Base-by-base conservation (phyloP, 805 yeast genomes). In the Lachancea meyersii region DNA sequence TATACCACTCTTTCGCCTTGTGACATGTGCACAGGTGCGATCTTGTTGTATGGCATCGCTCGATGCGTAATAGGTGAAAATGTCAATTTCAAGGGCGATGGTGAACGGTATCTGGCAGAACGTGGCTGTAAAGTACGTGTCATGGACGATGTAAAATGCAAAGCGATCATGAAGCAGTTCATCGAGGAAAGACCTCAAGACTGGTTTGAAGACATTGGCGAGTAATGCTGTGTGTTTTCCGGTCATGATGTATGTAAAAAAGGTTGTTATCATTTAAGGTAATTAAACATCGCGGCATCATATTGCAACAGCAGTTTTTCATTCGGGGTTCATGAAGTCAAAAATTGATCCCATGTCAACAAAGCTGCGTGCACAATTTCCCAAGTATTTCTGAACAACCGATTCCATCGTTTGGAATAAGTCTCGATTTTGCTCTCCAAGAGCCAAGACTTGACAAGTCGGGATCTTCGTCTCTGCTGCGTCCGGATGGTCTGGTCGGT, bases 1-100 rank as follows among this genome's bases (percentile, higher is more conserved):
- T 91, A 88, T 67, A 88, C 97, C 23, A 85, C 96, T 0, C 69
- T 91, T 51, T 85, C 95, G 6, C 97, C 97, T 3, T 91, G 97
- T 62, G 75, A 80, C 52, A 91, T 91, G 97, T 91, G 97, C 62
- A 77, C 93, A 4, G 97, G 97, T 17, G 95, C 97, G 5, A 84
- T 91, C 49, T 57, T 91, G 40, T 70, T 91, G 72, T 91, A 88
- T 66, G 96, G 95, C 31, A 75, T 91, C 52, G 80, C 82, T 55
- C 73, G 97, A 49, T 82, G 86, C 32, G 97, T 91, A 0, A 55
- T 88, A 63, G 96, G 96, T 23, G 98, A 91, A 61, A 88, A 88
- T 64, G 76, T 67, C 43, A 91, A 82, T 23, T 91, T 84, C 53
- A 52, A 72, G 26, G 96, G 97, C 10, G 58, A 60, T 5, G 95